Percentiles rank a stretch among this genome's conserved stretches.
Evolutionary conservation across 2,329 filamentous ascomycete genomes (phyloP).

Genomic region (Westerdykella sp.): DNA sequence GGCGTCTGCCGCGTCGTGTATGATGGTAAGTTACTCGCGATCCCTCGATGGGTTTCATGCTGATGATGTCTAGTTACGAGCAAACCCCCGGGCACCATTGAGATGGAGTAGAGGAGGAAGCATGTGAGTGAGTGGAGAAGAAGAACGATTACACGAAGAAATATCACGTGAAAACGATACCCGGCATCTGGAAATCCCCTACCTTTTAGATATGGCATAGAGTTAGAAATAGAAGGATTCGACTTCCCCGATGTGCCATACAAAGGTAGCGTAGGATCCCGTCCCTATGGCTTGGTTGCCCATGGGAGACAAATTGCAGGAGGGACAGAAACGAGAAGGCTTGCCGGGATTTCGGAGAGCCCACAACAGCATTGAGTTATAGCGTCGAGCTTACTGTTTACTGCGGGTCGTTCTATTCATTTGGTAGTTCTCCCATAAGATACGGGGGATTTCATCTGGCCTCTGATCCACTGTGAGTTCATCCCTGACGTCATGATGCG

Average conservation of each 20-base stretch:
- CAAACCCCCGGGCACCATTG: constrained; percentile 67
- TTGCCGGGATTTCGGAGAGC: no score
- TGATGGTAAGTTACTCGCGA: constrained; percentile 49
- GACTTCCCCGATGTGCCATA: background rate
- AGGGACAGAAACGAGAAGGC: no score
- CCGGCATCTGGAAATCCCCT: background rate
- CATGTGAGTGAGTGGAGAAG: background rate
- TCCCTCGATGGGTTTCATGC: constrained; percentile 6
- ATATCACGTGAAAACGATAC: background rate
- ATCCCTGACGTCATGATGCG: background rate
- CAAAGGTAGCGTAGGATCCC: no score
- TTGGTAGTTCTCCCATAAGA: no score
- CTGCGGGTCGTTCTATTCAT: no score
- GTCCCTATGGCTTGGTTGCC: no score
- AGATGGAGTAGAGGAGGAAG: constrained; percentile 56
- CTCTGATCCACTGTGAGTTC: background rate
- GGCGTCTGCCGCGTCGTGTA: constrained; percentile 67
- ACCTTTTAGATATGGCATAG: background rate
- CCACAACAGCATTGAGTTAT: no score
- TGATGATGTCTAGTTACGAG: constrained; percentile 47
- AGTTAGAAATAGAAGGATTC: background rate
- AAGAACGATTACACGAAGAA: background rate
- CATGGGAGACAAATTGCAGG: no score
- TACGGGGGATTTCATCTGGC: no score
- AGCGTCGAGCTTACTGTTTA: no score